Conservation (phyloP, 2,329 filamentous ascomycete genomes). For the Fusarium sp. region DNA sequence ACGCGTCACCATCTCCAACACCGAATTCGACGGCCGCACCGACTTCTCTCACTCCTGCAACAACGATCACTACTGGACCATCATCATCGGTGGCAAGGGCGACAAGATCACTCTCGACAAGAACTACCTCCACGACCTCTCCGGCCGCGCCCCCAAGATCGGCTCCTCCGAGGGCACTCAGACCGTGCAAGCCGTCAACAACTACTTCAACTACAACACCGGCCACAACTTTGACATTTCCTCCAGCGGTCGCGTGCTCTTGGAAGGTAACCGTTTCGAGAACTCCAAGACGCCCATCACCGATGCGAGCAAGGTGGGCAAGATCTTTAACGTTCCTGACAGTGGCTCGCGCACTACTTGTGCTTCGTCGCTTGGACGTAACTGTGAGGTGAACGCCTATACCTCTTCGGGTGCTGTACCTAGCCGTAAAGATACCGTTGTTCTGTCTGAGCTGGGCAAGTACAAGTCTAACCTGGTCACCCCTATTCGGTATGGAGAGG, state of each 20-base stretch:
- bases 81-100: slow-evolving; percentile 54
- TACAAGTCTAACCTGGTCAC: neutral
- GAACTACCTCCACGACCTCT: slow-evolving; percentile 59
- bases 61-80: slow-evolving; percentile 58
- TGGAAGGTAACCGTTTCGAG: slow-evolving; percentile 57
- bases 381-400: neutral
- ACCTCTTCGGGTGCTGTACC: neutral
- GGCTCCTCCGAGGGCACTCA: slow-evolving; percentile 40
- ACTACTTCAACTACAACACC: slow-evolving; percentile 54
- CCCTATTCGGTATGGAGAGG: neutral
- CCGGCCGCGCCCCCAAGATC: slow-evolving; percentile 58
- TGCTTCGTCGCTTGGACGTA: neutral
- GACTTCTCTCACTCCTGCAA: slow-evolving; percentile 56
- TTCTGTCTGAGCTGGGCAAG: neutral
- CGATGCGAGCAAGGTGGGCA: neutral
- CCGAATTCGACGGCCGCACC: slow-evolving; percentile 56
- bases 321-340: neutral
- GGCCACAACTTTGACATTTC: slow-evolving; percentile 59
- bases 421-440: neutral
- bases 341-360: neutral
- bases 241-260: slow-evolving; percentile 45
- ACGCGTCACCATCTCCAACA: slow-evolving; percentile 59
- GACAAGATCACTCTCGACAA: slow-evolving; percentile 53
- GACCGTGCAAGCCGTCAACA: slow-evolving; percentile 54
- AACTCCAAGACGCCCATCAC: neutral